Base-by-base conservation (phyloP, 1,139 yeast species). In the Pichia sp. region DNA sequence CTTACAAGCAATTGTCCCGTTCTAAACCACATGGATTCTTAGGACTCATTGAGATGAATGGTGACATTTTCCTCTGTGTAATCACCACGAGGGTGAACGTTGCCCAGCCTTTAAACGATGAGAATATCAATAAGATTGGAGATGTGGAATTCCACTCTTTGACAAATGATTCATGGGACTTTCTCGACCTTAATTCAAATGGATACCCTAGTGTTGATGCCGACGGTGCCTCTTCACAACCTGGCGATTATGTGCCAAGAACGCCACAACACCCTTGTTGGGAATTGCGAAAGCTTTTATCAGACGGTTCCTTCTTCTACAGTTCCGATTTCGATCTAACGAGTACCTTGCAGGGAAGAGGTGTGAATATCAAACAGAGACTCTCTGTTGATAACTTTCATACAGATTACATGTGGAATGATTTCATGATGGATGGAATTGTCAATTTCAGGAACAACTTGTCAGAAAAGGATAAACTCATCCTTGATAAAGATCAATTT, bases 321-420 rank as follows among this genome's bases (percentile, higher is more conserved):
- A 85, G 96, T 30, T 77, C 87, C 14, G 93, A 87, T 58, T 91
- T 87, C 59, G 98, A 93, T 59, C 63, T 91, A 47, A 91, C 98
- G 0, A 80, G 86, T 18, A 67, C 80, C 12, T 60, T 91, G 44
- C 97, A 91, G 58, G 70, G 74, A 39, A 62, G 93, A 51, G 88
- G 88, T 2, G 60, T 79, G 9, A 53, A 60, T 44, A 50, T 55
- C 25, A 28, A 35, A 6, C 56, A 63, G 48, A 58, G 70, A 6
- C 46, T 73, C 32, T 67, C 73, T 39, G 55, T 66, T 34, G 80
- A 76, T 45, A 72, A 74, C 41, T 78, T 72, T 46, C 88, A 81
- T 53, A 77, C 76, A 40, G 91, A 88, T 48, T 91, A 83, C 54
- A 87, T 91, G 96, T 93, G 99, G 99, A 93, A 93, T 57, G 72